Conservation (phyloP, 1,284 basidiomycete genomes). For the Neonothopanus nambi region DNA sequence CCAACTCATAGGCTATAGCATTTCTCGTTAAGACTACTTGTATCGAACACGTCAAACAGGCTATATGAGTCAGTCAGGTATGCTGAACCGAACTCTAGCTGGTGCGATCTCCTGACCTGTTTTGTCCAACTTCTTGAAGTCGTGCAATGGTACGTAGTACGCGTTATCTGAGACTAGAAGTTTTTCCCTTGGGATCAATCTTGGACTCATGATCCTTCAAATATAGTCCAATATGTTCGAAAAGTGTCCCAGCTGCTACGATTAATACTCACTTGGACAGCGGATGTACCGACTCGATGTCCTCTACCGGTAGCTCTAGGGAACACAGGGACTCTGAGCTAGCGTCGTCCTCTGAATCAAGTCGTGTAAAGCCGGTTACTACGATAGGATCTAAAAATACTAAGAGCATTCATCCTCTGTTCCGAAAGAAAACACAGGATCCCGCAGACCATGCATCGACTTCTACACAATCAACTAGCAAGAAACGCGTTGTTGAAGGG, state of each 20-base stretch:
- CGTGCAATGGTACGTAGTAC: slow-evolving; percentile 7
- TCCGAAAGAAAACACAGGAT: slow-evolving; percentile 9
- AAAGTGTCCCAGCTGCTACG: slow-evolving; percentile 10
- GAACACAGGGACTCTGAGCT: too few species aligned
- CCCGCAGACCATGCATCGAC: background rate
- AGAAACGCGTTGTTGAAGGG: slow-evolving; percentile 10
- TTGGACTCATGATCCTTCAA: background rate
- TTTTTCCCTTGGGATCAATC: too few species aligned
- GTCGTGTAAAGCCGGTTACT: too few species aligned
- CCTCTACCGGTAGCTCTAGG: background rate
- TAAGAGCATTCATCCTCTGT: slow-evolving; percentile 11
- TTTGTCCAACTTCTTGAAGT: background rate
- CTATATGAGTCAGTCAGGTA: too few species aligned
- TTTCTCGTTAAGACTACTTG: too few species aligned
- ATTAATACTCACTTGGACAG: slow-evolving; percentile 18
- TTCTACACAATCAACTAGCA: background rate
- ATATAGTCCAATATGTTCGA: slow-evolving; percentile 16
- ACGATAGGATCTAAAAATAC: background rate
- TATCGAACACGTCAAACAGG: too few species aligned
- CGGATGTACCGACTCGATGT: background rate
- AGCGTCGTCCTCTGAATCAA: too few species aligned
- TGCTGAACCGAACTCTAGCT: too few species aligned
- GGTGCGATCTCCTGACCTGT: too few species aligned
- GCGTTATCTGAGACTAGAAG: background rate
- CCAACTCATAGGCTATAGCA: too few species aligned